phyloP scores from a whole-genome alignment of 257 asterid genomes.

The Anisodus tanguticus region DNA sequence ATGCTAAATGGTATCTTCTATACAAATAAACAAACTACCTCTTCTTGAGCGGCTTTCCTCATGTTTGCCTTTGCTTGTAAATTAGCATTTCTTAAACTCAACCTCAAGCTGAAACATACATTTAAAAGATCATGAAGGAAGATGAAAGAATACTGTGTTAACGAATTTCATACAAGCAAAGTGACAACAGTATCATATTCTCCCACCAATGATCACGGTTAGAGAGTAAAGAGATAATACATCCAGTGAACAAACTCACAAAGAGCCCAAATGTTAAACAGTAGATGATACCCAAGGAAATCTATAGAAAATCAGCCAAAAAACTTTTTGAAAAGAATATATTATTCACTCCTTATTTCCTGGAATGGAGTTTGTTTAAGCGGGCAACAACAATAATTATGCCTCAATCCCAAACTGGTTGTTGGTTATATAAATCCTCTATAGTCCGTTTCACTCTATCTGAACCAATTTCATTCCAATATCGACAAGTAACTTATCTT shows the following conservation, averaged over 20 bases:
- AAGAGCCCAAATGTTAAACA: neutral
- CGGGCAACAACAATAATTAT: neutral
- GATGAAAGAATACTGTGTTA: neutral
- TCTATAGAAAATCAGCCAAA: neutral
- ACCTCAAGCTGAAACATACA: slow-evolving; percentile 57
- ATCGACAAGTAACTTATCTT: neutral
- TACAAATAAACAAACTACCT: slow-evolving; percentile 53
- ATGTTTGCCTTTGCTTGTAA: slow-evolving; percentile 86
- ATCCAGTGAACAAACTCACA: neutral
- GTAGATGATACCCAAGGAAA: neutral
- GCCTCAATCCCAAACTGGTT: neutral
- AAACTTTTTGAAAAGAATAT: neutral
- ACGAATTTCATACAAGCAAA: neutral
- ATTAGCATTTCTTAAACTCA: slow-evolving; percentile 76
- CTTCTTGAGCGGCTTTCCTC: slow-evolving; percentile 81
- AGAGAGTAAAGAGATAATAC: neutral
- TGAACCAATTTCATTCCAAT: neutral
- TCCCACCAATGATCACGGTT: neutral
- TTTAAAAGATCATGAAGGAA: neutral
- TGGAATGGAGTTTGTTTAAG: neutral
- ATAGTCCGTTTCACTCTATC: neutral
- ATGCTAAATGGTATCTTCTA: neutral
- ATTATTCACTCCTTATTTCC: neutral
- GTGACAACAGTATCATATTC: neutral
- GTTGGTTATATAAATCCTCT: neutral